Evolutionary conservation across 257 asterid genomes (phyloP).

Genomic region (Solanum medicagineum): DNA sequence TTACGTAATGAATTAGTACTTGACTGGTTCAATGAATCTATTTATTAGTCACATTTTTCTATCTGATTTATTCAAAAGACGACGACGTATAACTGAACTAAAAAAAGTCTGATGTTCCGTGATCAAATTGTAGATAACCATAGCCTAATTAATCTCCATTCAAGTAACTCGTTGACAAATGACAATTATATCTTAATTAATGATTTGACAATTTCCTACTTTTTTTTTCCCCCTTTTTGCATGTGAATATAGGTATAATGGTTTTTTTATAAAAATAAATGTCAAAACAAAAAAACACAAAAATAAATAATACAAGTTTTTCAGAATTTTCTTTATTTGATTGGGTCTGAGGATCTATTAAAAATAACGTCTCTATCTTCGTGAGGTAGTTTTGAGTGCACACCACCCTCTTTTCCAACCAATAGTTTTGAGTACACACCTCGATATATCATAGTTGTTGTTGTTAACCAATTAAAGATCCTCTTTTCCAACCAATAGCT

Average conservation of each 20-base stretch:
- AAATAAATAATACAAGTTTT: background rate
- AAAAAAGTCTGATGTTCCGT: background rate
- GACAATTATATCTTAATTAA: background rate
- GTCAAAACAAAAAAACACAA: background rate
- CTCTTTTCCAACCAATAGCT: too few species aligned
- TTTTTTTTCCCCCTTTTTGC: background rate
- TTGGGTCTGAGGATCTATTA: too few species aligned
- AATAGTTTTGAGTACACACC: background rate
- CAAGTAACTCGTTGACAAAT: background rate
- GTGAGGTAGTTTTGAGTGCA: too few species aligned
- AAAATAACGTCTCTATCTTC: too few species aligned
- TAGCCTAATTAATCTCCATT: background rate
- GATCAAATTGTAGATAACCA: background rate
- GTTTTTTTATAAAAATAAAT: background rate
- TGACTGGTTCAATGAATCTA: background rate
- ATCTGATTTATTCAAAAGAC: background rate
- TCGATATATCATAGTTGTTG: too few species aligned
- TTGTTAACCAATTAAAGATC: too few species aligned
- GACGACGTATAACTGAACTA: background rate
- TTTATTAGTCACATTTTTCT: background rate
- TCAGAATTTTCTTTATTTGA: too few species aligned
- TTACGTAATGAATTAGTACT: background rate
- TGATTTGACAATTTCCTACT: background rate
- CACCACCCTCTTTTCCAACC: background rate
- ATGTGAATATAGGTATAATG: background rate